Conservation (phyloP, 2,329 filamentous ascomycete genomes). For the Cercospora janseana region DNA sequence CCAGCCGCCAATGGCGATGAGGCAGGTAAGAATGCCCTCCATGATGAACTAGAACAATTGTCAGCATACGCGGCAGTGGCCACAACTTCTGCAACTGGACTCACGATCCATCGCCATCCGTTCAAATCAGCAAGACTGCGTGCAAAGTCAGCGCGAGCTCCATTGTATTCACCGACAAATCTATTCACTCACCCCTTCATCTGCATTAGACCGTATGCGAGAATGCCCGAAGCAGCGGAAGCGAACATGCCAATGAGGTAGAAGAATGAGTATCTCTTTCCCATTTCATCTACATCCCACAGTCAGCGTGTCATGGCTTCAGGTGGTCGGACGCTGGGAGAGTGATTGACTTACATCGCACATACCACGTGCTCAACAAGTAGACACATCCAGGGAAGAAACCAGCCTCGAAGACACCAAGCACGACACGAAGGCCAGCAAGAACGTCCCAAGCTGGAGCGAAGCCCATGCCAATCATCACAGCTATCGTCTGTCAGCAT, state of each 20-base stretch:
- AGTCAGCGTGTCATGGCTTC: neutral
- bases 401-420: conserved; percentile 63
- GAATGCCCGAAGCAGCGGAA: conserved; percentile 46
- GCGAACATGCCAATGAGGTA: conserved; percentile 49
- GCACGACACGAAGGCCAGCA: conserved; percentile 54
- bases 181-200: conserved; percentile 35
- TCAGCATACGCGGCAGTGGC: conserved; percentile 2
- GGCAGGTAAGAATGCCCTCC: conserved; percentile 41
- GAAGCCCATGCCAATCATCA: conserved; percentile 65
- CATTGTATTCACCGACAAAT: neutral
- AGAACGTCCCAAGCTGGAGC: conserved; percentile 51
- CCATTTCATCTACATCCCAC: conserved; percentile 29
- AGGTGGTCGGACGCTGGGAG: neutral
- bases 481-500: conserved; percentile 16
- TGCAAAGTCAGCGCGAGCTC: neutral
- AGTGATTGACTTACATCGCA: conserved; percentile 19
- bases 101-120: conserved; percentile 45
- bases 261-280: conserved; percentile 44
- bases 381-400: conserved; percentile 40
- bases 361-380: conserved; percentile 30
- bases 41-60: conserved; percentile 39
- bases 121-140: conserved; percentile 46
- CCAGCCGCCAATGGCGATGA: conserved; percentile 42
- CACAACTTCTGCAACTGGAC: neutral
- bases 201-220: conserved; percentile 32